A percentile compares a stretch with the other conserved stretches of the same genome.
These are phyloP conservation scores for Pseudogymnoascus sp. DNA, from an alignment of 2,329 filamentous ascomycete genomes.

Conservation along the genomic window DNA sequence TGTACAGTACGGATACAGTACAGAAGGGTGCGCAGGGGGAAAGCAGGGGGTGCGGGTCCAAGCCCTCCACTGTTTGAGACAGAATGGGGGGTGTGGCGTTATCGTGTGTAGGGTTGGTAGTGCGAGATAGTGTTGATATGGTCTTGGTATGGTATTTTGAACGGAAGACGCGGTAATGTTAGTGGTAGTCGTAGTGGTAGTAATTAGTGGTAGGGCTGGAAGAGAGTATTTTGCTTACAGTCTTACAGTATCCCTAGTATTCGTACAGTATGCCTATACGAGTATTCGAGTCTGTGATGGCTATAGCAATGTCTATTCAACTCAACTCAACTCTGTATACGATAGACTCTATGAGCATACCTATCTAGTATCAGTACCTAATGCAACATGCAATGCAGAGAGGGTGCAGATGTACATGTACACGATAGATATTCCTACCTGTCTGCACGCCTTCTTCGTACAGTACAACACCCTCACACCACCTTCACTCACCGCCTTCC, in stretches of 20 bases:
- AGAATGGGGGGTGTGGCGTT: background rate
- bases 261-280: background rate
- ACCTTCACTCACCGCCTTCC: background rate
- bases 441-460: background rate
- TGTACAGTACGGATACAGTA: background rate
- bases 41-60: conserved; percentile 2
- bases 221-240: too few species aligned
- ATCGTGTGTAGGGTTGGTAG: background rate
- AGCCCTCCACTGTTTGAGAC: conserved; percentile 1
- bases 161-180: too few species aligned
- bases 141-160: background rate
- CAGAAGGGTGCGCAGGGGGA: background rate
- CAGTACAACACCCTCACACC: background rate
- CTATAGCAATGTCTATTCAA: background rate
- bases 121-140: background rate
- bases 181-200: too few species aligned
- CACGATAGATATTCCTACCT: background rate
- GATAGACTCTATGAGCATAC: background rate
- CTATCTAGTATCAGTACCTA: background rate
- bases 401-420: background rate
- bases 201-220: too few species aligned
- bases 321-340: background rate
- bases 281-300: background rate
- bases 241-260: too few species aligned
- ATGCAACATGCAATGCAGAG: background rate